Conservation (phyloP, 805 yeast species). For the Hyphopichia homilentoma region DNA sequence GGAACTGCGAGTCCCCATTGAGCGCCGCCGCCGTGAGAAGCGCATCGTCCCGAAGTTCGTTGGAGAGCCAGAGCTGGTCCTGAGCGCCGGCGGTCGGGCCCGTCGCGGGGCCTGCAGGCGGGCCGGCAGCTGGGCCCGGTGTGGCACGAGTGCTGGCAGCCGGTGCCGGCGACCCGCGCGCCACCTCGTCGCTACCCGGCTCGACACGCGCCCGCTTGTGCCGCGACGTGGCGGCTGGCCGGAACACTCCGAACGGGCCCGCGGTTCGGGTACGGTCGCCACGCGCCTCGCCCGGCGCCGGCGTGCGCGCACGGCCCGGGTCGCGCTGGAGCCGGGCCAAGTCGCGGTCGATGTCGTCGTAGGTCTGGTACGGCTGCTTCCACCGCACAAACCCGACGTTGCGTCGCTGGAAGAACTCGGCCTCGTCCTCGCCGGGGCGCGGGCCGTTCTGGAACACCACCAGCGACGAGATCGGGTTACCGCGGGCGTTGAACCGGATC, state of each 20-base stretch:
- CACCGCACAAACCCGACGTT: conserved; percentile 72
- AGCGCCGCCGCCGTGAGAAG: conserved; percentile 69
- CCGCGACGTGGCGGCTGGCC: conserved; percentile 13
- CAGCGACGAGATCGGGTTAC: conserved; percentile 25
- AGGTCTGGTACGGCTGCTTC: conserved; percentile 59
- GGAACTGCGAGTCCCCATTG: conserved; percentile 55
- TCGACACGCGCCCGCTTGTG: not conserved
- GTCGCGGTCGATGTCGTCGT: conserved; percentile 79
- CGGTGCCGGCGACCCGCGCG: not conserved
- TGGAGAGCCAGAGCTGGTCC: conserved; percentile 67
- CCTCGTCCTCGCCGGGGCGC: conserved; percentile 5
- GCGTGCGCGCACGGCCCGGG: conserved; percentile 45
- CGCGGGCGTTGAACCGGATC: conserved; percentile 23
- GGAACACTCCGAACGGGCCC: conserved; percentile 86
- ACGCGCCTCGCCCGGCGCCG: conserved; percentile 78
- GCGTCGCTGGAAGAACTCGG: conserved; percentile 62
- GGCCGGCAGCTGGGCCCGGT: conserved; percentile 2
- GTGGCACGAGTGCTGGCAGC: not conserved
- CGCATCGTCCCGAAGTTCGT: conserved; percentile 69
- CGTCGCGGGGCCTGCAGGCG: no score
- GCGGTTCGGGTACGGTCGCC: conserved; percentile 43
- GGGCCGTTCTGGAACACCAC: conserved; percentile 25
- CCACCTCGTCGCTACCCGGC: not conserved
- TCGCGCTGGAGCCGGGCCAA: conserved; percentile 52
- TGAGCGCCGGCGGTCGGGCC: conserved; percentile 20